Evolutionary conservation across 352 stramenopile genomes (phyloP).

Genomic region (Globisporangium rhizosaccharum): DNA sequence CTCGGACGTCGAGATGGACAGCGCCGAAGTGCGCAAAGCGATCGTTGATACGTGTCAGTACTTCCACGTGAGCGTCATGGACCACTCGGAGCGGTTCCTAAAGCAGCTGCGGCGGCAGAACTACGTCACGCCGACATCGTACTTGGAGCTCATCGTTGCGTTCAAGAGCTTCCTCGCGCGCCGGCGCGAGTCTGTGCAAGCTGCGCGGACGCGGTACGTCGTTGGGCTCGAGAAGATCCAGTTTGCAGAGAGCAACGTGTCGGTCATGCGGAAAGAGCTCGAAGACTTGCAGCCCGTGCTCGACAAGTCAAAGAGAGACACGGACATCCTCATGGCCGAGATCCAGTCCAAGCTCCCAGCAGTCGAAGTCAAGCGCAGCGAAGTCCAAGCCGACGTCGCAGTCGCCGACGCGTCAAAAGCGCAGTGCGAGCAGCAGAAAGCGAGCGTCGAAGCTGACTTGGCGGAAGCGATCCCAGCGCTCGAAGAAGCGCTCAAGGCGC

Average conservation of each 20-base stretch:
- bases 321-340: constrained; percentile 91
- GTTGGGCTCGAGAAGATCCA: constrained; percentile 92
- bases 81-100: constrained; percentile 82
- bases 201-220: constrained; percentile 84
- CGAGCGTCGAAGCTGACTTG: constrained; percentile 86
- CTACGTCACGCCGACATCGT: constrained; percentile 95
- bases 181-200: constrained; percentile 79
- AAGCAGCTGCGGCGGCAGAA: constrained; percentile 85
- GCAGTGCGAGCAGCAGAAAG: constrained; percentile 88
- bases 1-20: constrained; percentile 87
- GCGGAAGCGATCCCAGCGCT: constrained; percentile 91
- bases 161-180: constrained; percentile 89
- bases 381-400: constrained; percentile 79
- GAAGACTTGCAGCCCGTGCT: constrained; percentile 92
- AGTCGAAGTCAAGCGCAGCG: constrained; percentile 72
- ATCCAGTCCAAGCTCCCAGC: constrained; percentile 91
- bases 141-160: constrained; percentile 92
- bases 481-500: constrained; percentile 89
- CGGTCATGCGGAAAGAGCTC: constrained; percentile 92
- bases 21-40: constrained; percentile 44
- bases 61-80: constrained; percentile 90
- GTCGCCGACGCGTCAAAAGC: constrained; percentile 80
- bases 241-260: constrained; percentile 91
- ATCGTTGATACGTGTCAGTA: constrained; percentile 91
- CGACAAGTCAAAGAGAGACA: constrained; percentile 89